Evolutionary conservation across 345 rosid species (phyloP), one percentile per base, ranked within the genome.

Genomic region (Lepidium didymum): DNA sequence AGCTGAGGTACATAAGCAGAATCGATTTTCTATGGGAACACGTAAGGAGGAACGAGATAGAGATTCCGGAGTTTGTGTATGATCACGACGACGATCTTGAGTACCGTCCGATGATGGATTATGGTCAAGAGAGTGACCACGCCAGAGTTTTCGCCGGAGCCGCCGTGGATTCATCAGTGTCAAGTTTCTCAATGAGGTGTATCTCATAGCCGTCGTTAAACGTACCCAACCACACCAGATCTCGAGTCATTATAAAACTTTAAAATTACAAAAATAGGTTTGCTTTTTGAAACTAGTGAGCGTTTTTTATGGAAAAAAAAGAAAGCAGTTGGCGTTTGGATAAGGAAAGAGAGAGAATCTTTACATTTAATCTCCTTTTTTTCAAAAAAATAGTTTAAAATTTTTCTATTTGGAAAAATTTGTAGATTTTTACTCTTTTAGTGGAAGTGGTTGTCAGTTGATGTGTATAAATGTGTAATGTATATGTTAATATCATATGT

Each of bases 81-180:
- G 93, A 89, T 49, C 91, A 89, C 42, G 96, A 89, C 10, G 91
- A 89, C 10, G 89, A 85, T 66, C 19, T 87, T 70, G 96, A 89
- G 76, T 77, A 77, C 66, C 91, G 89, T 49, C 91, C 91, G 46
- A 78, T 87, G 85, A 83, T 81, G 89, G 93, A 89, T 67, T 85
- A 84, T 47, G 96, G 89, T 41, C 66, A 82, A 63, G 96, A 87
- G 61, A 85, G 91, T 3, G 96, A 89, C 64, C 89, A 82, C 21
- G 87, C 86, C 0, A 70, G 96, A 56, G 69, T 84, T 29, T 75
- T 81, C 55, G 69, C 70, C 57, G 84, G 79, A 41, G 72, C 88
- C 13, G 47, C 87, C 10, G 61, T 84, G 0, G 87, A 87, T 65
- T 78, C 83, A 3, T 76, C 84, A 3, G 77, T 82, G 14, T 74